These are phyloP conservation scores for Fusarium marasasianum DNA, from an alignment of 2,329 filamentous ascomycete genomes.

Conservation along the genomic window DNA sequence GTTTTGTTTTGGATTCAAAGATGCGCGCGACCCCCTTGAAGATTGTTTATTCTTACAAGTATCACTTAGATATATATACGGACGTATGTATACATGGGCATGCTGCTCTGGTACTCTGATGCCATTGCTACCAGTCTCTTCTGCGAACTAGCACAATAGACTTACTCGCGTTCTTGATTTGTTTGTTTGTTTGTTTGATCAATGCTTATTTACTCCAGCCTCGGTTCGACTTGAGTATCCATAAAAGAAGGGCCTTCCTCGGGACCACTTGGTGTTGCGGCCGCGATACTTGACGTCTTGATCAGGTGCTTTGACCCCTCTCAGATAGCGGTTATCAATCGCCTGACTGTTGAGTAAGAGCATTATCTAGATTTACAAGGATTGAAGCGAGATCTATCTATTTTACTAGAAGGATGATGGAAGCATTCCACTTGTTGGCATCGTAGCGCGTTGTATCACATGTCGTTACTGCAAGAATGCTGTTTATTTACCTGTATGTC, in stretches of 20 bases:
- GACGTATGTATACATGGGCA: slow-evolving; percentile 10
- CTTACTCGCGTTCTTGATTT: slow-evolving; percentile 20
- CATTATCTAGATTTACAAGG: background rate
- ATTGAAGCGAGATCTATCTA: background rate
- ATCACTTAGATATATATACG: slow-evolving; percentile 9
- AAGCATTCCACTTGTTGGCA: background rate
- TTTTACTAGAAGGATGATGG: background rate
- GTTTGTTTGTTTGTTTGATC: slow-evolving; percentile 4
- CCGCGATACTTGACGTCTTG: background rate
- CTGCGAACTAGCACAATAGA: slow-evolving; percentile 28
- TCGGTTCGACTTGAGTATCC: background rate
- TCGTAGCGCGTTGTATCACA: background rate
- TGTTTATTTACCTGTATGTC: background rate
- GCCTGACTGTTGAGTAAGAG: background rate
- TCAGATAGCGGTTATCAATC: background rate
- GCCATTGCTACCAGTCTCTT: slow-evolving; percentile 14
- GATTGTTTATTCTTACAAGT: slow-evolving; percentile 13
- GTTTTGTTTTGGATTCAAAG: slow-evolving; percentile 14
- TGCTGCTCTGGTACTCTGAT: slow-evolving; percentile 1
- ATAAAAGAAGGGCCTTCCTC: slow-evolving; percentile 20
- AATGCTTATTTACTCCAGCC: background rate
- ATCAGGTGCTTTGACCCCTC: slow-evolving; percentile 22
- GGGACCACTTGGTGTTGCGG: background rate
- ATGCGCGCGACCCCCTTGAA: slow-evolving; percentile 13
- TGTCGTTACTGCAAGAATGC: background rate